A percentile compares a stretch with the other conserved stretches of the same genome.
These are phyloP conservation scores for Austroboletus sp. DNA, from an alignment of 1,284 basidiomycete species.

Conservation along the genomic window DNA sequence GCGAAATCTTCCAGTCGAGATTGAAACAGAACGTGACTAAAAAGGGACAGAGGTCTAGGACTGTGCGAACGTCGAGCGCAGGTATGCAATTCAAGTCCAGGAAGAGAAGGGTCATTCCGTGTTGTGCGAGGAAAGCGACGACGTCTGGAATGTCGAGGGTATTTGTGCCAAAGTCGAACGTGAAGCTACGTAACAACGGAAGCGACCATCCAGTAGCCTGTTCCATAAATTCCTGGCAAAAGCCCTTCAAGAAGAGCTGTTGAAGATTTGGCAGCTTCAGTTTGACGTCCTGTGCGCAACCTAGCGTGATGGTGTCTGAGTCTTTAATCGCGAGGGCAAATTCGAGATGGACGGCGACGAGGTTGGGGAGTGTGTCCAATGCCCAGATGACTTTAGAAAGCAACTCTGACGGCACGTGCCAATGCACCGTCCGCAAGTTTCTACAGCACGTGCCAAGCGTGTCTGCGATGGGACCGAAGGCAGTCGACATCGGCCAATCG, in stretches of 20 bases:
- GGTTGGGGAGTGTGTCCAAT: constrained; percentile 49
- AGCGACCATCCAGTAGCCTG: constrained; percentile 59
- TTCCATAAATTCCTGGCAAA: constrained; percentile 58
- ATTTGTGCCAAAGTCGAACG: constrained; percentile 45
- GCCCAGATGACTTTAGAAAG: constrained; percentile 63
- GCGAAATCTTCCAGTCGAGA: constrained; percentile 55
- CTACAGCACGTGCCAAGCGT: constrained; percentile 47
- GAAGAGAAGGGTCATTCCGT: constrained; percentile 51
- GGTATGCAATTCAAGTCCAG: constrained; percentile 59
- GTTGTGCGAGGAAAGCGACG: constrained; percentile 48
- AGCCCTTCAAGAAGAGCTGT: constrained; percentile 55
- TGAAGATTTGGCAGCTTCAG: constrained; percentile 51
- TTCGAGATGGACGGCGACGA: constrained; percentile 51
- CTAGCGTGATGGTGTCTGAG: constrained; percentile 39
- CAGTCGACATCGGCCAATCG: constrained; percentile 50
- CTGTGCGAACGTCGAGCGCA: constrained; percentile 45
- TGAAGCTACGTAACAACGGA: constrained; percentile 49
- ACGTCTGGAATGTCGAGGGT: constrained; percentile 53
- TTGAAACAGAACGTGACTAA: constrained; percentile 62
- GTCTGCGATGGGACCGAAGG: constrained; percentile 57
- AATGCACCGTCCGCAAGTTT: constrained; percentile 51
- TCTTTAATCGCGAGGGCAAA: constrained; percentile 34
- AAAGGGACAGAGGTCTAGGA: constrained; percentile 56
- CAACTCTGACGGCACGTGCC: constrained; percentile 48
- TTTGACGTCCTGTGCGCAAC: constrained; percentile 51